A percentile compares a stretch with the other conserved stretches of the same genome.
These are phyloP conservation scores for Marchantia paleacea DNA, from an alignment of 225 moss, liverwort and hornwort genomes.

Conservation along the genomic window DNA sequence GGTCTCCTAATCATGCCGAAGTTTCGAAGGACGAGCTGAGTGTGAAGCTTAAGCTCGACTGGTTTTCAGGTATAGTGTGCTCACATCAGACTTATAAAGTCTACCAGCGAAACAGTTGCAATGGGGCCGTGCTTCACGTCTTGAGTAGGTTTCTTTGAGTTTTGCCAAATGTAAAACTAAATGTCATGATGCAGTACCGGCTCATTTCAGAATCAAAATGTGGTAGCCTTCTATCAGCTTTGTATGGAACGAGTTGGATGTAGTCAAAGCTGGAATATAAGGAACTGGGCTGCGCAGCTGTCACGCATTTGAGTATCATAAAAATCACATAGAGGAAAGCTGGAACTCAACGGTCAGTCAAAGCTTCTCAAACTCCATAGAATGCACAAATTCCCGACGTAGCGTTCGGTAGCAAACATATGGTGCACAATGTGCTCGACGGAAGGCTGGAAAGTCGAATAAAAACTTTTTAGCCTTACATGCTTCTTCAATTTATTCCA, in stretches of 20 bases:
- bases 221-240: background rate
- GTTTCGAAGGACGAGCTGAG: slow-evolving; percentile 34
- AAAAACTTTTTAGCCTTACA: too few species aligned
- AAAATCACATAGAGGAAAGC: too few species aligned
- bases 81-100: background rate
- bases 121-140: background rate
- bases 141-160: background rate
- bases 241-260: background rate
- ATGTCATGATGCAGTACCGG: background rate
- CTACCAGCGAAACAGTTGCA: background rate
- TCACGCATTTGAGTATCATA: background rate
- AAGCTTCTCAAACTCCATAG: background rate
- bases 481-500: background rate
- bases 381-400: background rate
- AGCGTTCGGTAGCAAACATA: too few species aligned
- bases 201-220: background rate
- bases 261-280: background rate
- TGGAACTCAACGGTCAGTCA: too few species aligned
- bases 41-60: slow-evolving; percentile 43
- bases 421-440: background rate
- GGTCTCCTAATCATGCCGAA: slow-evolving; percentile 41
- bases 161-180: background rate
- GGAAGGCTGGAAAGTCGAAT: background rate
- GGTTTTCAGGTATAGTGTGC: slow-evolving; percentile 31
- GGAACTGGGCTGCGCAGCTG: too few species aligned